Base-by-base conservation (phyloP, 2,329 filamentous ascomycete genomes). In the Lasiodiplodia theobromae region DNA sequence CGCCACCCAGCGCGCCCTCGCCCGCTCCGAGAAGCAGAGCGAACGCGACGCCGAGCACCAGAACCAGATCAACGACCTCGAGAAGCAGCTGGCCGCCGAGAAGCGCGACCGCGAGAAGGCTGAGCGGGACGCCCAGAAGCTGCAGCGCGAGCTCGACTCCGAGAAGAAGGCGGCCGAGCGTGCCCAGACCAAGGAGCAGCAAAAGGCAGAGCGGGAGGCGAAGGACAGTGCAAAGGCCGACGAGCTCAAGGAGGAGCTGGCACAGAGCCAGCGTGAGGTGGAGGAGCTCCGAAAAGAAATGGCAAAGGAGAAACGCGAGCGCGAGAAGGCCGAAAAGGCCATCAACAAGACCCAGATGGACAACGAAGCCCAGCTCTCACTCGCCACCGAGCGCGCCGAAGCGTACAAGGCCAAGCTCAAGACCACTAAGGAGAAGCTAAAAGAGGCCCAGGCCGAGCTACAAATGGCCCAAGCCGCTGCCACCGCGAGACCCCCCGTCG, bases 381-480 rank as follows among this genome's bases (percentile, higher is more conserved):
- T 88, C 14, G 83, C 94, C 0, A 91, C 94, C 71, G 89, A 89
- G 71, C 92, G 91, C 71, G 80, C 96, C 18, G 89, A 88, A 65
- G 87, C 88, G 23, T 86, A 92, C 75, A 89, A 89, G 74, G 85
- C 86, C 67, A 94, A 94, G 77, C 81, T 95, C 23, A 88, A 88
- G 65, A 84, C 87, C 11, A 86, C 88, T 0, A 93, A 93, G 70
- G 88, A 91, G 38, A 89, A 93, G 75, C 85, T 96, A 31, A 93
- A 92, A 76, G 87, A 90, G 75, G 84, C 84, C 47, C 86, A 89
- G 71, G 79, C 78, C 51, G 84, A 84, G 70, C 78, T 85, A 65
- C 80, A 84, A 56, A 77, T 80, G 28, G 77, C 77, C 11, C 81
- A 85, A 67, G 77, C 75, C n/a, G 74, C 77, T 58, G 76, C 76